These are phyloP conservation scores for Aspergillus sp. DNA, from an alignment of 2,329 filamentous ascomycete species.

Conservation along the genomic window DNA sequence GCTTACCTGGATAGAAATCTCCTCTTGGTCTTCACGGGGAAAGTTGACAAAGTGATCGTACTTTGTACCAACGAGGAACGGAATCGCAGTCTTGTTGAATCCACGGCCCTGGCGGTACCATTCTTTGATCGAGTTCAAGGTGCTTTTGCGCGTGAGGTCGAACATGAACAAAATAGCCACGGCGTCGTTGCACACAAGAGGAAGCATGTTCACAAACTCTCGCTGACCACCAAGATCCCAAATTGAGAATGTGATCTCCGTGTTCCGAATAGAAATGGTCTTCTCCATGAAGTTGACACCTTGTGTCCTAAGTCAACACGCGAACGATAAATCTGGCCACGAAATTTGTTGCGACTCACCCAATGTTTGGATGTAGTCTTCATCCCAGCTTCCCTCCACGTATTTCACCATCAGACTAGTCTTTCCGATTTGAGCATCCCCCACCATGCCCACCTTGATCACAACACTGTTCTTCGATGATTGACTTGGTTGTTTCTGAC, in stretches of 20 bases:
- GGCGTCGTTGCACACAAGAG: slow-evolving; percentile 97
- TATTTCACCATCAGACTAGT: slow-evolving; percentile 99
- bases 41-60: slow-evolving; percentile 99
- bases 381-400: slow-evolving; percentile 98
- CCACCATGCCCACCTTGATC: slow-evolving; percentile 99
- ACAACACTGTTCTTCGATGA: slow-evolving; percentile 65
- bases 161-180: slow-evolving; percentile 99
- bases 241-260: slow-evolving; percentile 98
- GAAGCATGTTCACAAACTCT: slow-evolving; percentile 99
- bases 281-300: slow-evolving; percentile 99
- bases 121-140: slow-evolving; percentile 98
- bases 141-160: slow-evolving; percentile 95
- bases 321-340: neutral
- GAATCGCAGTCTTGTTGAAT: slow-evolving; percentile 99
- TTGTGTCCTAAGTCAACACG: slow-evolving; percentile 22
- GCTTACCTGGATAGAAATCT: slow-evolving; percentile 88
- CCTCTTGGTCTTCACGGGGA: slow-evolving; percentile 92
- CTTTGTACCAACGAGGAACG: slow-evolving; percentile 93
- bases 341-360: slow-evolving; percentile 45
- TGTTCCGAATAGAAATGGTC: slow-evolving; percentile 98
- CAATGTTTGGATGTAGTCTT: slow-evolving; percentile 98
- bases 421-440: slow-evolving; percentile 98
- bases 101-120: slow-evolving; percentile 97
- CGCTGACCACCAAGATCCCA: slow-evolving; percentile 98
- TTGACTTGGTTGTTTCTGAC: slow-evolving; percentile 37